Percentiles rank a stretch among this genome's conserved stretches.
Conservation (phyloP, 2,329 filamentous ascomycete species). For the Hyphodiscus sp. region DNA sequence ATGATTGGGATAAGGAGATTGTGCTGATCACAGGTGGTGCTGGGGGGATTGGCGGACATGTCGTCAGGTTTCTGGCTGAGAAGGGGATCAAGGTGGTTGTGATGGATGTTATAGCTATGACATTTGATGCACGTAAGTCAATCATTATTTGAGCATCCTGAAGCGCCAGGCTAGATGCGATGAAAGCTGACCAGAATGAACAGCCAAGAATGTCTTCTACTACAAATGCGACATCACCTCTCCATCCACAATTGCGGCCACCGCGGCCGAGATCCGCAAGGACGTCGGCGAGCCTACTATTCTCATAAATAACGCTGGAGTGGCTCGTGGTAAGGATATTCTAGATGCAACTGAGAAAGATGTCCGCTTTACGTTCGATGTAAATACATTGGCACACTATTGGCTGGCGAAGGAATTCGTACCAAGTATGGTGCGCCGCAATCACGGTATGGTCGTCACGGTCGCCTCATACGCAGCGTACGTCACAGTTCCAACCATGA, state of each 20-base stretch:
- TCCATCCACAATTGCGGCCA: slow-evolving; percentile 42
- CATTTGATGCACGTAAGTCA: slow-evolving; percentile 43
- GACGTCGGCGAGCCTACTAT: slow-evolving; percentile 60
- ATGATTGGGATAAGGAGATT: slow-evolving; percentile 63
- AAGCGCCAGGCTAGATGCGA: neutral
- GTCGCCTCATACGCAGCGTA: slow-evolving; percentile 60
- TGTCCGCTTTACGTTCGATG: slow-evolving; percentile 61
- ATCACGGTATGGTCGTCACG: slow-evolving; percentile 70
- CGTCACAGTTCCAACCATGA: slow-evolving; percentile 53
- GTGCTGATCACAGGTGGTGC: slow-evolving; percentile 70
- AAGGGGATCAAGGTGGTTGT: slow-evolving; percentile 62
- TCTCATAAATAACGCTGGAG: slow-evolving; percentile 67
- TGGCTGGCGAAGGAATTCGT: slow-evolving; percentile 62
- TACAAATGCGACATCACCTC: slow-evolving; percentile 66
- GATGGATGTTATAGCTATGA: slow-evolving; percentile 60
- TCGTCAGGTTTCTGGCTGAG: slow-evolving; percentile 60
- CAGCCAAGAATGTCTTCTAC: slow-evolving; percentile 53
- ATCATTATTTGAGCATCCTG: neutral
- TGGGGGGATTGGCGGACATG: slow-evolving; percentile 62
- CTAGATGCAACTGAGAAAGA: slow-evolving; percentile 51
- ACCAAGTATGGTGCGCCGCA: slow-evolving; percentile 52
- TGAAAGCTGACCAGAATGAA: neutral
- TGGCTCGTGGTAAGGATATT: slow-evolving; percentile 54
- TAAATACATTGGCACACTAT: slow-evolving; percentile 64
- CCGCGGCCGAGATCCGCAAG: slow-evolving; percentile 46